Evolutionary conservation across 139 green algal species (phyloP), one percentile per base, ranked within the genome.

Genomic region (Coelastrella sp.): DNA sequence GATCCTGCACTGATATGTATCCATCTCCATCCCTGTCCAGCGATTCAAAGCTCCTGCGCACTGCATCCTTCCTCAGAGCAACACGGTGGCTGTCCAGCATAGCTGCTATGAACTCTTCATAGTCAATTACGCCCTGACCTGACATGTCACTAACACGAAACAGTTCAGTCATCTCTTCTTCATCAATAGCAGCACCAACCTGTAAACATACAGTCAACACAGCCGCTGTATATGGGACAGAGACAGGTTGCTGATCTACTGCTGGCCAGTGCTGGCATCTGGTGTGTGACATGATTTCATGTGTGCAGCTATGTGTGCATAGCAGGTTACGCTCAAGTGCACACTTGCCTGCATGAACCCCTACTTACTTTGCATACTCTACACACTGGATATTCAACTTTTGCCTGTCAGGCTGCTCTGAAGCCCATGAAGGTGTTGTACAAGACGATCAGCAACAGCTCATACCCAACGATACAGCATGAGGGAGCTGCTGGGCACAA

Each of bases 41-140:
- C 78, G 89, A 75, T 80, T 93, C 91, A 59, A 92, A 94, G 59
- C 90, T 92, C 66, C 88, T 88, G 22, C 91, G 88, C 87, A 95
- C 88, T 20, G 92, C 93, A 25, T 93, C 92, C 58, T 91, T 91
- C 20, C 92, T 75, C 19, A 91, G 79, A 0, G 92, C 92, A 57
- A 95, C 92, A 0, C 92, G 85, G 56, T 92, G 91, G 49, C 66
- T 90, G 88, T 94, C 92, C 8, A 95, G 91, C 93, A 95, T 95
- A 49, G 92, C 92, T 6, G 93, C 93, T 12, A 95, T 94, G 88
- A 96, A 96, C 92, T 94, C 93, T 91, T 96, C 94, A 73, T 96
- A 96, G 66, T 95, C 94, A 61, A 96, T 95, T 91, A 94, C 90
- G 25, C 94, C 93, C 15, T 89, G 95, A 85, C 93, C 92, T 60